A percentile compares a stretch with the other conserved stretches of the same genome.
phyloP scores from a whole-genome alignment of 164 flowering plant genomes.

The Brasenia schreberi region DNA sequence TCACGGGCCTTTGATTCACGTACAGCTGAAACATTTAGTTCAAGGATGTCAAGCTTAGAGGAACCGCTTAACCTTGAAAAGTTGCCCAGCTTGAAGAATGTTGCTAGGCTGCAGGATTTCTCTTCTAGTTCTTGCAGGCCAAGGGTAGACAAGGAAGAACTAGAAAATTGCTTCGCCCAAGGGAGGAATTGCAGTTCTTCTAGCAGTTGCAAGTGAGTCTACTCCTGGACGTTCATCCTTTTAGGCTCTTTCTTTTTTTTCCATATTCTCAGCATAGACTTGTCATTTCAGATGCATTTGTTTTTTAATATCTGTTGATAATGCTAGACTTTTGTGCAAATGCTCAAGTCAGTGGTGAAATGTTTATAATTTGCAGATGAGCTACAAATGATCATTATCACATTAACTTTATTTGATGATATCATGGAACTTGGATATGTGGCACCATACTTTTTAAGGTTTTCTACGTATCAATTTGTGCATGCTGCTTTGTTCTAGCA shows the following conservation, averaged over 20 bases:
- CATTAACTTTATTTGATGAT: too few relatives aligned
- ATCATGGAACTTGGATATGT: too few relatives aligned
- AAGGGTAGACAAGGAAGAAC: constrained; percentile 39
- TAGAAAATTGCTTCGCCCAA: constrained; percentile 68
- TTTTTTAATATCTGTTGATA: neutral
- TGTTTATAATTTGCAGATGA: neutral
- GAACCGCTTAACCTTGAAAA: constrained; percentile 73
- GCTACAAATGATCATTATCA: too few relatives aligned
- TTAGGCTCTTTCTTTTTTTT: neutral
- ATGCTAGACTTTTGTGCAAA: neutral
- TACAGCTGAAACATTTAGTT: constrained; percentile 11
- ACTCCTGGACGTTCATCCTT: neutral
- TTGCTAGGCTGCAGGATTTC: constrained; percentile 53
- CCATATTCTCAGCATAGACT: neutral
- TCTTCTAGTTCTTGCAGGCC: constrained; percentile 65
- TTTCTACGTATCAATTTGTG: too few relatives aligned
- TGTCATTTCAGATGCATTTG: neutral
- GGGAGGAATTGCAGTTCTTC: constrained; percentile 79
- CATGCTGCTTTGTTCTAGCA: too few relatives aligned
- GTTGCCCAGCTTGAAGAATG: constrained; percentile 48
- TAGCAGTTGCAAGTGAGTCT: constrained; percentile 58
- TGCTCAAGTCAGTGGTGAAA: neutral
- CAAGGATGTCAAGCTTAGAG: constrained; percentile 86
- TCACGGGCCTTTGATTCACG: constrained; percentile 14
- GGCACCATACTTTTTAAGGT: too few relatives aligned